Evolutionary conservation across 805 yeast species (phyloP), one percentile per base, ranked within the genome.

Genomic region (Saccharomycopsis synnaedendra): DNA sequence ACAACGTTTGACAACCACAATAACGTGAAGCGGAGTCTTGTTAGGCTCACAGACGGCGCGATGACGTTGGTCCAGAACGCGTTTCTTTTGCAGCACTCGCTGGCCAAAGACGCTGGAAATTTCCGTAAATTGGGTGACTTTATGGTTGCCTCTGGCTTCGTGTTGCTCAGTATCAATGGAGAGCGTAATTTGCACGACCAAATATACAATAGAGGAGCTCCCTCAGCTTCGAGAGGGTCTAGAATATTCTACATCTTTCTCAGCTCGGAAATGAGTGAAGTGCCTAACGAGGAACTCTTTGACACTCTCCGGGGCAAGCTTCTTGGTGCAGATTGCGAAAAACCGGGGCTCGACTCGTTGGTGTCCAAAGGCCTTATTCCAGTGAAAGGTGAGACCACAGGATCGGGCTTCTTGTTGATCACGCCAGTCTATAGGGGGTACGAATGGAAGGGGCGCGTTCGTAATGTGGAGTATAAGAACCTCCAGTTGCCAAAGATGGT

Each of bases 41-140:
- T 83, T 37, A 78, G 96, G 57, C 86, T 93, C 57, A 76, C 84
- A 36, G 74, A 78, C 36, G 74, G 76, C 31, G 67, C 87, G 32
- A 76, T 82, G 6, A 72, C 78, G 46, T 78, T 81, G 39, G 85
- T 86, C 55, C 84, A 82, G 51, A 89, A 88, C 58, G 74, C 93
- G 28, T 72, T 74, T 59, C 75, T 71, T 51, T 82, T 78, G 61
- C 75, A 76, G 38, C 61, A 82, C 40, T 70, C 75, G 27, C 41
- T 44, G 11, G 43, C 42, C 9, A 46, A 44, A 32, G 49, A 45
- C 30, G 35, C 34, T 9, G 43, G n/a, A 19, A 48, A 46, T 29
- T 35, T 45, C 3, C 43, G 44, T 32, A 33, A 43, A 10, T 33
- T 48, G 11, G 11, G 45, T 7, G 42, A 36, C 7, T 51, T 49